A percentile compares a stretch with the other conserved stretches of the same genome.
Conservation (phyloP, 2,329 filamentous ascomycete genomes). For the Plenodomus lindquistii region DNA sequence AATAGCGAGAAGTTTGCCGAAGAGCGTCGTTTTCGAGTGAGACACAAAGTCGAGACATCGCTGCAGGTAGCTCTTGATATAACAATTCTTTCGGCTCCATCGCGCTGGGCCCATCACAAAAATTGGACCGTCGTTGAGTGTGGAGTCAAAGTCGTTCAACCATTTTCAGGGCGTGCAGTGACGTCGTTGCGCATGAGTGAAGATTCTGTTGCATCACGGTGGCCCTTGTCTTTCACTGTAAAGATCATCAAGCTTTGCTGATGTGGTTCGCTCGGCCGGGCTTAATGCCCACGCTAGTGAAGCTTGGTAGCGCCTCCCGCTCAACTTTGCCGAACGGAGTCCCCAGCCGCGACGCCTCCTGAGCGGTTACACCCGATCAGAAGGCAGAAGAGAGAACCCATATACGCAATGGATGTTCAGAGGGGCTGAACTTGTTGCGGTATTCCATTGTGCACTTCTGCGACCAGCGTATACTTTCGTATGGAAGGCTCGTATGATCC, state of each 20-base stretch:
- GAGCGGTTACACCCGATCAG: not conserved
- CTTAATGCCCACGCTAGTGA: not conserved
- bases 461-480: too few relatives aligned
- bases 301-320: not conserved
- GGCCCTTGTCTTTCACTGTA: constrained; percentile 6
- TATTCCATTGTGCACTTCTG: too few relatives aligned
- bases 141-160: not conserved
- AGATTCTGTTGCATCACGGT: constrained; percentile 3
- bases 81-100: not conserved
- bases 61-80: not conserved
- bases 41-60: not conserved
- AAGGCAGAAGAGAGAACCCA: not conserved
- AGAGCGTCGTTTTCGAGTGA: not conserved
- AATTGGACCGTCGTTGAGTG: constrained; percentile 3
- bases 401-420: too few relatives aligned
- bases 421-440: not conserved
- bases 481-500: too few relatives aligned
- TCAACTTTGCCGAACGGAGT: not conserved
- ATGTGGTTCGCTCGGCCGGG: constrained; percentile 10
- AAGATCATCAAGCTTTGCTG: constrained; percentile 13
- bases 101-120: constrained; percentile 3
- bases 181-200: constrained; percentile 13
- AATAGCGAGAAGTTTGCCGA: not conserved
- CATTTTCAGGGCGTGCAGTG: constrained; percentile 12
- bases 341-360: not conserved